Base-by-base conservation (phyloP, 371 early-diverging fungal species). In the Apophysomyces ossiformis region DNA sequence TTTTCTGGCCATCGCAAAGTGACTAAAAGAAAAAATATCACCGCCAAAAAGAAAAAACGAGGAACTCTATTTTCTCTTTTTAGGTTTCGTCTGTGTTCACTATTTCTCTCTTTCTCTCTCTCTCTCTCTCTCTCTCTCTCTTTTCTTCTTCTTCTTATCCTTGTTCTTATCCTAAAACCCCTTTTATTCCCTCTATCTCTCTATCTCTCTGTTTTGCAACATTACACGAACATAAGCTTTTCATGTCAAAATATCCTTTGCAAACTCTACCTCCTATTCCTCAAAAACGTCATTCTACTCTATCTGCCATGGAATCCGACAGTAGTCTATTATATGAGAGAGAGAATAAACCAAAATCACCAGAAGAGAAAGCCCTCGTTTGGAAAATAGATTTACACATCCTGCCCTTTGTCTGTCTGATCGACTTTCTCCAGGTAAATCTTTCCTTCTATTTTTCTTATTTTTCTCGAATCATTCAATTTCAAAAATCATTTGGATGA, bases 361-460 rank as follows among this genome's bases (percentile, higher is more conserved):
- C 64, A 15, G 67, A 59, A 36, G 67, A 71, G 47, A 62, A 58
- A 13, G 38, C 36, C 2, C 45, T 71, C 0, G 67, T 71, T 7
- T 39, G 44, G 9, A 71, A 71, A 15, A 63, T 71, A 7, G 67
- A 71, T 37, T 58, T 43, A 26, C 56, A 54, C 0, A 47, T 71
- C 13, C 39, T 71, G 32, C 71, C 71, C 4, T 46, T 71, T 37
- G 58, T 71, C 16, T 60, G 61, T 26, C 15, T 43, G 4, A 67
- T 71, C 15, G 37, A 67, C 8, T 71, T 71, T 61, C 61, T 71
- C 16, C 67, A 67, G 61, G 71, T 71, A 71, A 26, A n/a, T 62
- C 46, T 60, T 39, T 60, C 5, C 60, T 39, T 18, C 16, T 62
- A 18, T 26, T 18, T 15, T 8, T 26, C 13, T 16, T 39, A 77